phyloP scores from a whole-genome alignment of 352 stramenopile genomes.

The Phytophthora fragariaefolia region DNA sequence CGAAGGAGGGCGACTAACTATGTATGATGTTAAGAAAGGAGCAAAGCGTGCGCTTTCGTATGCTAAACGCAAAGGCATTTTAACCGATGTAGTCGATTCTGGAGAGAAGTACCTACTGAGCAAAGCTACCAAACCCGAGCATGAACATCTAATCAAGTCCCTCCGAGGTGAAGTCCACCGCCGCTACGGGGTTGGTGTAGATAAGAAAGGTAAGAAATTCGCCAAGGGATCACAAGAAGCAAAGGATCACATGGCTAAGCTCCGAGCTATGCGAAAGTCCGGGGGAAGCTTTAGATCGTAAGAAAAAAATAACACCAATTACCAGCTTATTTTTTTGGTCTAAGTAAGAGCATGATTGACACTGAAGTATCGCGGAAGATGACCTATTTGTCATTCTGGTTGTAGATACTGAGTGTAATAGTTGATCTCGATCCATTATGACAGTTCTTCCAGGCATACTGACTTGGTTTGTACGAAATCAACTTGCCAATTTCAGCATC shows the following conservation, averaged over 20 bases:
- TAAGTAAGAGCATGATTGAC: conserved; percentile 14
- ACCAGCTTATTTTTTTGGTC: conserved; percentile 6
- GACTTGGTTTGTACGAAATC: conserved; percentile 10
- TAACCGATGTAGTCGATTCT: background rate
- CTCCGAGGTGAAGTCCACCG: background rate
- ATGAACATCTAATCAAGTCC: background rate
- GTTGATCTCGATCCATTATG: conserved; percentile 12
- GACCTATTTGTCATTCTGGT: conserved; percentile 13
- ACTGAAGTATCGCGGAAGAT: conserved; percentile 1
- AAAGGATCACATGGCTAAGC: background rate
- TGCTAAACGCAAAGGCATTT: background rate
- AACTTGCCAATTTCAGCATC: conserved; percentile 15
- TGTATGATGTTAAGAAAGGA: background rate
- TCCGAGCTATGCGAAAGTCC: conserved; percentile 2
- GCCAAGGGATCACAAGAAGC: background rate
- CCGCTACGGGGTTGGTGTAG: background rate
- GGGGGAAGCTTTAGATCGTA: conserved; percentile 10
- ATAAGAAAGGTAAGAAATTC: background rate
- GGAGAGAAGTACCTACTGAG: background rate
- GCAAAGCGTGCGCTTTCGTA: background rate
- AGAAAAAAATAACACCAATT: background rate
- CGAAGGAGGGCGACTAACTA: background rate
- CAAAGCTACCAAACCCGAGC: background rate
- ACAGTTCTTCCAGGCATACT: conserved; percentile 23
- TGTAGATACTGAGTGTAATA: conserved; percentile 13